phyloP scores from a whole-genome alignment of 805 yeast species.

The Zygotorulaspora florentina region DNA sequence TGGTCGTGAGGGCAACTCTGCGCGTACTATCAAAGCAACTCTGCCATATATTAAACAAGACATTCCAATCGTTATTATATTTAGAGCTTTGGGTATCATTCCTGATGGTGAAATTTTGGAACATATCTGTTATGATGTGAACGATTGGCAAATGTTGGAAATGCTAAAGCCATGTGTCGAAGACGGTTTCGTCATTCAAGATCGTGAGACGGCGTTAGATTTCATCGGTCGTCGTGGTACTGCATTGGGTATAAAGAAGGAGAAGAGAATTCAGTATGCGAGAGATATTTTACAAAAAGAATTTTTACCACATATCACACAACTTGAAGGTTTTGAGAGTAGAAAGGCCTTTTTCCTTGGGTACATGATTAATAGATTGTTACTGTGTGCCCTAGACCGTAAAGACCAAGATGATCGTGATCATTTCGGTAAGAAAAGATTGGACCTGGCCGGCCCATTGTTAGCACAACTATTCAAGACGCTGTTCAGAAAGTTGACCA shows the following conservation, averaged over 20 bases:
- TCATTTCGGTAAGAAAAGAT: conserved; percentile 97
- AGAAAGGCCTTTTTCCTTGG: conserved; percentile 97
- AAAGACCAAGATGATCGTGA: conserved; percentile 99
- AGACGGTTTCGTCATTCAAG: conserved; percentile 97
- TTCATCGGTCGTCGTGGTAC: conserved; percentile 98
- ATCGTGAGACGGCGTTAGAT: conserved; percentile 95
- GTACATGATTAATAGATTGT: conserved; percentile 92
- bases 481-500: conserved; percentile 88
- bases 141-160: conserved; percentile 99
- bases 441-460: conserved; percentile 97
- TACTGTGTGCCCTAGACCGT: conserved; percentile 93
- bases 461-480: conserved; percentile 93
- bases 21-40: conserved; percentile 90
- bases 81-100: conserved; percentile 96
- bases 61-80: conserved; percentile 93
- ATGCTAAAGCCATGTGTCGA: conserved; percentile 98
- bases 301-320: conserved; percentile 94
- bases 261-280: conserved; percentile 97
- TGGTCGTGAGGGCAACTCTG: conserved; percentile 69
- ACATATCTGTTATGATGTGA: conserved; percentile 95
- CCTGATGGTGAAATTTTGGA: conserved; percentile 99
- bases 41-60: conserved; percentile 95
- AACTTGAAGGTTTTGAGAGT: conserved; percentile 93
- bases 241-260: conserved; percentile 92
- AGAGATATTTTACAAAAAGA: conserved; percentile 95